Evolutionary conservation across 1,284 basidiomycete species (phyloP).

Genomic region (Papiliotrema flavescens): DNA sequence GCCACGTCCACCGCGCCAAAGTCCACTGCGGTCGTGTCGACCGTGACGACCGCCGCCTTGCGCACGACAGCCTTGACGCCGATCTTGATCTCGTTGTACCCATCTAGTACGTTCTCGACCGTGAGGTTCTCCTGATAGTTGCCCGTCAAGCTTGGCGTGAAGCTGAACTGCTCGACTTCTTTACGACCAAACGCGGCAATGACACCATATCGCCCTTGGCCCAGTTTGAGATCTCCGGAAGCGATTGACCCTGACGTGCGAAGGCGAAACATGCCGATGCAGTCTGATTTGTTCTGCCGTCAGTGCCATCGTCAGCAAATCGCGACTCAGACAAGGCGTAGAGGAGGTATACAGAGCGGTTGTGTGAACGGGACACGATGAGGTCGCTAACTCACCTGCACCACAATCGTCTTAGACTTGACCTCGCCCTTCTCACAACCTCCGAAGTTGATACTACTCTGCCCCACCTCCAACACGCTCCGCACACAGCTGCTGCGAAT

Average conservation of each 20-base stretch:
- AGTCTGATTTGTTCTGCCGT: constrained; percentile 48
- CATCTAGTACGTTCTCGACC: constrained; percentile 53
- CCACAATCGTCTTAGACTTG: constrained; percentile 52
- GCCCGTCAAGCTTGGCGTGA: constrained; percentile 51
- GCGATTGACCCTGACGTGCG: constrained; percentile 55
- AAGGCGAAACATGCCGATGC: constrained; percentile 53
- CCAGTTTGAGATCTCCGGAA: constrained; percentile 53
- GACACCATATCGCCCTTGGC: constrained; percentile 52
- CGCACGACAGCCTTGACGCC: constrained; percentile 52
- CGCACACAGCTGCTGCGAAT: constrained; percentile 51
- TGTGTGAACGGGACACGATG: too few relatives aligned
- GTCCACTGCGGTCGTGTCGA: constrained; percentile 45
- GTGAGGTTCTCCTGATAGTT: constrained; percentile 52
- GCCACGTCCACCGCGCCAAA: constrained; percentile 36
- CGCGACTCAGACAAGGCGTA: too few relatives aligned
- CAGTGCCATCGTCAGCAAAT: too few relatives aligned
- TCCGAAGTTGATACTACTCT: constrained; percentile 55
- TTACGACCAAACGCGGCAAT: constrained; percentile 53
- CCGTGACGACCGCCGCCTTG: constrained; percentile 51
- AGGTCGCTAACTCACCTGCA: constrained; percentile 33
- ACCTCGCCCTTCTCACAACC: constrained; percentile 53
- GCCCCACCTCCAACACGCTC: constrained; percentile 52
- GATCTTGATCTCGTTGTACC: constrained; percentile 51
- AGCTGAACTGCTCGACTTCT: constrained; percentile 50
- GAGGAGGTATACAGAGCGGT: too few relatives aligned